Base-by-base conservation (phyloP, 2,329 filamentous ascomycete genomes). In the Epichloe aotearoae region DNA sequence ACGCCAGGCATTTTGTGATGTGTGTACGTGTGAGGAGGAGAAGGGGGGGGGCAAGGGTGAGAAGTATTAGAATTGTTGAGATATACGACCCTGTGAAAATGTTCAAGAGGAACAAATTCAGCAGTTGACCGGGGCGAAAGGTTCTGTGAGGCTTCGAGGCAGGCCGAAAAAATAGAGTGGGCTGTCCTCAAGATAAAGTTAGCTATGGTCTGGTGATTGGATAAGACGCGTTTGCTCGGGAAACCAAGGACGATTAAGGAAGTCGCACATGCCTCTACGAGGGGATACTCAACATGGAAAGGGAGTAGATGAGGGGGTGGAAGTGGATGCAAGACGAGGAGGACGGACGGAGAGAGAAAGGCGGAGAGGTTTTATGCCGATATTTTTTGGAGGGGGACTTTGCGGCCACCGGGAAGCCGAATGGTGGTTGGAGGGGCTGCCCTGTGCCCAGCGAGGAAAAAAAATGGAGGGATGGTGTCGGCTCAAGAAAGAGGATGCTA, bases 1-100 rank as follows among this genome's bases (percentile, higher is more conserved):
- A 71, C 57, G 58, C 68, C 62, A 67, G 73, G 69, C 82, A 85
- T 85, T 47, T 49, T 52, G 30, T 37, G 23, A 43, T 46, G 33
- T 37, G 46, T 40, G 37, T 26, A 57, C 54, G 59, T 54, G 53
- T 56, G 57, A 53, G 55, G 52, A 52, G 54, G 36, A 33, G n/a
- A 41, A 50, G 3, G 10, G 33, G 15, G 17, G 12, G 12, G 34
- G 19, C 5, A 19, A 43, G 26, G 12, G 37, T 19, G 20, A 19
- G 15, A 33, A 12, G 34, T 30, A 34, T 26, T n/a, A 37, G 45
- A 23, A 7, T 7, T 47, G 17, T 3, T 40, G 37, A 37, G 37
- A 40, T 33, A n/a, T 26, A 19, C 10, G 23, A 47, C 23, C 19
- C 42, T 20, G 39, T 36, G 39, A 37, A 23, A 39, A 46, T 39